Base-by-base conservation (phyloP, 1,139 yeast species). In the Debaryomyces subglobosus region DNA sequence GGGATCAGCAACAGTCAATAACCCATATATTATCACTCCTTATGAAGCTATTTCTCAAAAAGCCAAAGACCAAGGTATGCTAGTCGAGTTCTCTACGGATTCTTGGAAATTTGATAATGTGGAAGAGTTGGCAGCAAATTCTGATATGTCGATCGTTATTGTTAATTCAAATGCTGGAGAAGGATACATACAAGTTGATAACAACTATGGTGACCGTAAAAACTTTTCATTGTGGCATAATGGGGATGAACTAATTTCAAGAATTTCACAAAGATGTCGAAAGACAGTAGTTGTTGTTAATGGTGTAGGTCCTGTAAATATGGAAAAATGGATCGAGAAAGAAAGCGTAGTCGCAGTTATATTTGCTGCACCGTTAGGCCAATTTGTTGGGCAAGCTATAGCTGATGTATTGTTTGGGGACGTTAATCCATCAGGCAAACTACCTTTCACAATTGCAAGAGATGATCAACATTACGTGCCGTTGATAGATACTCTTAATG, bases 361-460 rank as follows among this genome's bases (percentile, higher is more conserved):
- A 16, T 81, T 70, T 58, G 69, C 83, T 5, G 77, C 84, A 10
- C 85, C 86, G 4, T 71, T 79, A 46, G 88, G 88, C 21, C 85
- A 84, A 59, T 81, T 68, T 53, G 69, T 67, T 27, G 79, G 78
- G 2, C 63, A 68, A 46, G 77, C 77, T 1, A 57, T 74, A 24
- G 70, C 77, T 1, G 78, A 74, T 45, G 72, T 74, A 0, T 54
- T 74, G 12, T 84, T 82, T 64, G 89, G 89, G 1, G 84, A 79
- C 37, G 71, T 68, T 20, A 80, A 80, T 54, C 88, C 88, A 6
- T 79, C 85, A 18, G 89, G 88, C 2, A 76, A 79, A 54, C 68
- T 84, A 42, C 87, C 89, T 0, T 83, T 82, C 56, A 82, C 88
- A 1, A 75, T 84, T 56, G 86, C 88, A 10, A 77, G 72, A 59